Percentiles rank a stretch among this genome's conserved stretches.
These are phyloP conservation scores for Aleurites moluccanus DNA, from an alignment of 441 rosid genomes.

Conservation along the genomic window DNA sequence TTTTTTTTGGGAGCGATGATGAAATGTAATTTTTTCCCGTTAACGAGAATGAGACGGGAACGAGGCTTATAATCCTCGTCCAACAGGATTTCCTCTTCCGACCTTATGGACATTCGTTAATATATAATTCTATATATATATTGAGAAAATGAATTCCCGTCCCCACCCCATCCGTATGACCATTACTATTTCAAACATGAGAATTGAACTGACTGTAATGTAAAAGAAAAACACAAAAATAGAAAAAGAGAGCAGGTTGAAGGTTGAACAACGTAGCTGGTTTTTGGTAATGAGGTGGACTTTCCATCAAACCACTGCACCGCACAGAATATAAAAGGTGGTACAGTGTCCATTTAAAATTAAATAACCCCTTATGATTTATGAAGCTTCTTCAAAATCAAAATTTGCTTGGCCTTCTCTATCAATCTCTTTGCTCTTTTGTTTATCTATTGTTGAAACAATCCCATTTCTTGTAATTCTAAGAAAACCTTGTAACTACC, in stretches of 20 bases:
- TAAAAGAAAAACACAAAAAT: neutral
- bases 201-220: too few relatives aligned
- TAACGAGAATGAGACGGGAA: too few relatives aligned
- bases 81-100: too few relatives aligned
- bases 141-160: too few relatives aligned
- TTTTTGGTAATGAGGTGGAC: slow-evolving; percentile 36
- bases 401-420: slow-evolving; percentile 32
- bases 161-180: too few relatives aligned
- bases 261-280: slow-evolving; percentile 23
- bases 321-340: neutral
- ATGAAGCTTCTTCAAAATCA: slow-evolving; percentile 5
- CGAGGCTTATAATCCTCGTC: too few relatives aligned
- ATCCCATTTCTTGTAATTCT: slow-evolving; percentile 23
- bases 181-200: too few relatives aligned
- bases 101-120: too few relatives aligned
- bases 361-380: neutral
- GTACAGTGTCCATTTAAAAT: neutral
- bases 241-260: slow-evolving; percentile 12
- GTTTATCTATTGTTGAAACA: slow-evolving; percentile 5
- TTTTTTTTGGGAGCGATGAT: too few relatives aligned
- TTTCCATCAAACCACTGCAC: slow-evolving; percentile 24
- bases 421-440: slow-evolving; percentile 17
- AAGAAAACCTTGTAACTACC: slow-evolving; percentile 28
- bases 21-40: too few relatives aligned
- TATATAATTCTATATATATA: too few relatives aligned